phyloP scores from a whole-genome alignment of 176 grass and related monocot genomes.

The Cenchrus fungigraminus region DNA sequence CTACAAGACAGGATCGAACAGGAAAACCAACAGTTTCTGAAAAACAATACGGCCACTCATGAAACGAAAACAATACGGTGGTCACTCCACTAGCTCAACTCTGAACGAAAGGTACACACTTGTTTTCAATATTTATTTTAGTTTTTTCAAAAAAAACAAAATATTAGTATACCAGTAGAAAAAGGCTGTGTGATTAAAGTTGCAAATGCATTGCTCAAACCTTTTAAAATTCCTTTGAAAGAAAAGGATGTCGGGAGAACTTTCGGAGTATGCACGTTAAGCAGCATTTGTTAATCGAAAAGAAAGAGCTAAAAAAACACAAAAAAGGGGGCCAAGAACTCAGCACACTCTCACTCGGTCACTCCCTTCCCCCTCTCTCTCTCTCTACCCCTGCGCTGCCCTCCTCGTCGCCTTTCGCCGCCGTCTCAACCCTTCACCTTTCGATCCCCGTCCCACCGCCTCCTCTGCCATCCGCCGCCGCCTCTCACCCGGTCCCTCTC shows the following conservation, averaged over 20 bases:
- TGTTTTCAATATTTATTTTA: not conserved
- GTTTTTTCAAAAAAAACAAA: not conserved
- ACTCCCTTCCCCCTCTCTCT: not conserved
- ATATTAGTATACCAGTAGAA: not conserved
- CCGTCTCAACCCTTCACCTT: constrained; percentile 32
- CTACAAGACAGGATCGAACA: not conserved
- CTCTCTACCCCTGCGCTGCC: not conserved
- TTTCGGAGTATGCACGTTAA: constrained; percentile 24
- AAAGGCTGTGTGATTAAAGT: constrained; percentile 24
- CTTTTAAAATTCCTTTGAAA: constrained; percentile 34
- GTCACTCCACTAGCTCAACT: too few relatives aligned
- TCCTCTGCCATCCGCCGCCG: too few relatives aligned
- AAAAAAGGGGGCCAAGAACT: not conserved
- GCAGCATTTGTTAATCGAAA: constrained; percentile 31
- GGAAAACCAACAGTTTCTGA: not conserved
- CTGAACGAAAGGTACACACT: too few relatives aligned
- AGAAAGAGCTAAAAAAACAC: not conserved
- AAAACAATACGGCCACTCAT: not conserved
- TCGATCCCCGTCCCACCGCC: not conserved
- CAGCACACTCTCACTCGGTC: not conserved
- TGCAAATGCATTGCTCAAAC: constrained; percentile 24
- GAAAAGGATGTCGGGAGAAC: constrained; percentile 27
- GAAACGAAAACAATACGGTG: not conserved
- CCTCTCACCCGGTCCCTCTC: too few relatives aligned
- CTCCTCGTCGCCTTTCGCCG: constrained; percentile 49